Evolutionary conservation across 202 grass and related monocot species (phyloP), one percentile per base, ranked within the genome.

Genomic region (Musa balbisiana): DNA sequence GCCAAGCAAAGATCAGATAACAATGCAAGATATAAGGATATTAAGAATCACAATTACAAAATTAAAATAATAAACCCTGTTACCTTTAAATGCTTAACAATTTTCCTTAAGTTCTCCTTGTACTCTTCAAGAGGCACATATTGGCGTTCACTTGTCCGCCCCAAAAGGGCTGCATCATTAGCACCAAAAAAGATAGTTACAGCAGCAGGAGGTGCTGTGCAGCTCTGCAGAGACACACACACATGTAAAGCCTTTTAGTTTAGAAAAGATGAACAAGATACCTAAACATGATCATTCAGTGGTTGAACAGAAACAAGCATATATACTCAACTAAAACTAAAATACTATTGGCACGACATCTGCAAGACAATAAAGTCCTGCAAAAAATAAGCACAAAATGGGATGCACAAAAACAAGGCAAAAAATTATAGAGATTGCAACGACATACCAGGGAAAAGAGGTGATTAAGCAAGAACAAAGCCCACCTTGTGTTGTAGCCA

Each of bases 111-210:
- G 66, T 97, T 97, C 14, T 97, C 79, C 74, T 53, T 89, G 76
- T 91, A 93, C 81, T 97, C 88, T 25, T 67, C 75, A 60, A 97
- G 49, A 33, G 88, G 94, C 9, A 97, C 88, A 81, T 97, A 84
- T 15, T 93, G 90, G 14, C 89, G 75, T 64, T 93, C 81, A 25
- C 80, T 69, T 49, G 80, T 85, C 59, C 81, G 76, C 77, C 86
- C 88, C 16, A 80, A 78, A 23, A 97, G 79, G 64, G 84, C 88
- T 2, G 90, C 90, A 49, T 97, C 93, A 77, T 97, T 97, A 13
- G 93, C 90, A 3, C 93, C 90, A n/a, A 97, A 97, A 80, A 97
- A 97, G 64, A 97, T 83, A 19, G 93, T 93, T n/a, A 86, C 84
- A 2, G 83, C 84, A 29, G 70, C 23, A 27, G 88, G 92, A 54